Base-by-base conservation (phyloP, 169 alveolate genomes). In the Ophryocystis elektroscirrha region DNA sequence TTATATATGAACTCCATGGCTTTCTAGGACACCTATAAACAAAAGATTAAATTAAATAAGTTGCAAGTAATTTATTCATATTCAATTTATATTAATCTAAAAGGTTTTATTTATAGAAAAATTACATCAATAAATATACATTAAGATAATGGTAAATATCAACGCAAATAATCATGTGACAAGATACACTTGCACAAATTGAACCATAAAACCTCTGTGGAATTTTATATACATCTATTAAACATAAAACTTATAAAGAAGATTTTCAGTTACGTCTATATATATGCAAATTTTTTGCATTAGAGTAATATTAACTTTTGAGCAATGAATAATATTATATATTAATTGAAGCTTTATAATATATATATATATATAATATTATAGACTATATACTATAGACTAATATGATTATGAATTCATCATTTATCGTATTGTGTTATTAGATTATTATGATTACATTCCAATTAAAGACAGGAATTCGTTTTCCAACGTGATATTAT, bases 401-500 rank as follows among this genome's bases (percentile, higher is more conserved):
- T 12, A 12, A 12, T 32, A 12, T 32, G 39, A 32, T 12, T 12
- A 32, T 32, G n/a, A 32, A 12, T 12, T 32, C 12, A 12, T 12
- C 39, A 12, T 32, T 32, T 12, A 32, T 12, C 12, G 12, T 12
- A 32, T n/a, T n/a, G n/a, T n/a, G n/a, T n/a, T n/a, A n/a, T n/a
- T n/a, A n/a, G n/a, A n/a, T n/a, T n/a, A n/a, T n/a, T n/a, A n/a
- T n/a, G n/a, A n/a, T n/a, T n/a, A n/a, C n/a, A n/a, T n/a, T n/a
- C 39, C 12, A 32, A 12, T 12, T 12, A 32, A 32, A 32, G 12
- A 32, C 39, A 12, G n/a, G n/a, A 32, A 32, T 32, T 32, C 39
- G 39, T 12, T 12, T 12, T 12, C 39, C 12, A 12, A 32, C 36
- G 15, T 42, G 16, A 48, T 42, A 18, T 65, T 75, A 61, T 76